A percentile compares a stretch with the other conserved stretches of the same genome.
These are phyloP conservation scores for Epichloe hybrida DNA, from an alignment of 2,329 filamentous ascomycete species.

Conservation along the genomic window DNA sequence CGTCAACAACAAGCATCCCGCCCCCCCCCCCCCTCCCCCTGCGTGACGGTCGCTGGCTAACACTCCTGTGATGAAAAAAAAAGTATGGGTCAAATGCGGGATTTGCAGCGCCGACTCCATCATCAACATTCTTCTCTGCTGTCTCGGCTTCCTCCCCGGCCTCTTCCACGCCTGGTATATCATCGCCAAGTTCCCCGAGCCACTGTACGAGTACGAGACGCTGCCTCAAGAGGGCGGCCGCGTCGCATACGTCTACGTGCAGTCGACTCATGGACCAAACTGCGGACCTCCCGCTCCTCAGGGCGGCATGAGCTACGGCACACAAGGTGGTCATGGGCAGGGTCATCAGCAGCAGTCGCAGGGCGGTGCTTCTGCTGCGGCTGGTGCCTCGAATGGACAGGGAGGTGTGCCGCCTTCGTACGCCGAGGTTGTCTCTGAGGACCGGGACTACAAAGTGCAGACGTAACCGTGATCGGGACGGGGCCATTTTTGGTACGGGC, in stretches of 20 bases:
- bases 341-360: conserved; percentile 11
- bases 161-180: conserved; percentile 97
- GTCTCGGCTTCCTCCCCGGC: conserved; percentile 68
- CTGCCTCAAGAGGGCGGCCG: conserved; percentile 43
- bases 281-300: conserved; percentile 20
- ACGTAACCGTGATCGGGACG: conserved; percentile 14
- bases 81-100: conserved; percentile 93
- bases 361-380: conserved; percentile 22
- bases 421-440: conserved; percentile 76
- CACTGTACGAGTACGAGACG: conserved; percentile 55
- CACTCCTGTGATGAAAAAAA: background rate
- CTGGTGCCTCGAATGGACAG: conserved; percentile 26
- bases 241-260: conserved; percentile 69
- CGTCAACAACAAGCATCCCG: background rate
- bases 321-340: background rate
- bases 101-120: conserved; percentile 84
- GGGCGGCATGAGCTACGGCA: conserved; percentile 11
- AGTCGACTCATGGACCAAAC: conserved; percentile 26
- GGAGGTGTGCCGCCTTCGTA: conserved; percentile 63
- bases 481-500: background rate
- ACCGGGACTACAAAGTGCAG: conserved; percentile 87
- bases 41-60: background rate
- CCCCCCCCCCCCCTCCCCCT: too few relatives aligned
- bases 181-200: conserved; percentile 77
- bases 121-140: conserved; percentile 87